Evolutionary conservation across 768 basidiomycete genomes (phyloP).

Genomic region (Strobilomyces confusus): DNA sequence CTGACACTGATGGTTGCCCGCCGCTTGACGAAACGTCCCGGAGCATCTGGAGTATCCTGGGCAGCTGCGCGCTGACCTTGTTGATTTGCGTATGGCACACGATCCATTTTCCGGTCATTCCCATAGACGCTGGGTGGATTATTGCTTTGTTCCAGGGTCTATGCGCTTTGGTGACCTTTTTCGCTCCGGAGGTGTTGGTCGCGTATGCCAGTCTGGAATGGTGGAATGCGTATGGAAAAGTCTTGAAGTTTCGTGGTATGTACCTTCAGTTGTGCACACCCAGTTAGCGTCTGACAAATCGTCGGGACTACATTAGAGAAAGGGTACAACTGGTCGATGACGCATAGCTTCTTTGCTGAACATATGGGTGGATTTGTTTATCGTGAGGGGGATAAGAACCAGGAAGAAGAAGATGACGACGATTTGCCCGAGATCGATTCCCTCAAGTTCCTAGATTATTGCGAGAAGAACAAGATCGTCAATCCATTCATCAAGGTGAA

Average conservation of each 20-base stretch:
- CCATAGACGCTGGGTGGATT: neutral
- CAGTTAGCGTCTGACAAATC: neutral
- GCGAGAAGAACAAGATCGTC: neutral
- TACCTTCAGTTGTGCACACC: neutral
- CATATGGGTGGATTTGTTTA: neutral
- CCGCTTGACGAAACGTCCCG: neutral
- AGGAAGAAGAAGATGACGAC: neutral
- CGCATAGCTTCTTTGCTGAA: neutral
- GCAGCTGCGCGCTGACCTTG: neutral
- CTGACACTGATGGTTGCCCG: neutral
- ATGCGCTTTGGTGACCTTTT: neutral
- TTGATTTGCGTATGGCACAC: too few species aligned
- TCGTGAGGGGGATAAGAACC: neutral
- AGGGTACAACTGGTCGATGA: neutral
- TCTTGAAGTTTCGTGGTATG: neutral
- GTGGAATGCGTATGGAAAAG: neutral
- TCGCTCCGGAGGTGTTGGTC: neutral
- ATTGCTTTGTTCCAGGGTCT: neutral
- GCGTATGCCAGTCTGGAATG: neutral
- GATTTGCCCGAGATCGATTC: neutral
- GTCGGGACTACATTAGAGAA: neutral
- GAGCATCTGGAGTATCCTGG: neutral
- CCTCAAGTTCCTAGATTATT: neutral
- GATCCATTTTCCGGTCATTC: too few species aligned
- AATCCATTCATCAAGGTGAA: neutral